Base-by-base conservation (phyloP, 2,329 filamentous ascomycete species). In the Pyrenophora teres region DNA sequence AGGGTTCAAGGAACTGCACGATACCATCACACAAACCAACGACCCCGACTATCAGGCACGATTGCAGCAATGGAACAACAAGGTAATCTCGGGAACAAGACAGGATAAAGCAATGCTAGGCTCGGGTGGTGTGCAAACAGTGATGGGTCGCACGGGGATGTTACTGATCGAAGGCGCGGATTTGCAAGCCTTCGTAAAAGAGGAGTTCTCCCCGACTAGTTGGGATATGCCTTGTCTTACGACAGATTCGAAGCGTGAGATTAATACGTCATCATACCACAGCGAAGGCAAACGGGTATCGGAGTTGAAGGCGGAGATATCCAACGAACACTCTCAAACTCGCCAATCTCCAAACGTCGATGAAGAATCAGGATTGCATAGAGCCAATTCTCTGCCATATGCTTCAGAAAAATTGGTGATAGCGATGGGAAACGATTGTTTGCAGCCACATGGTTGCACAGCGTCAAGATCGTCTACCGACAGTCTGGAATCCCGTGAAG, bases 81-180 rank as follows among this genome's bases (percentile, higher is more conserved):
- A 46, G 4, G 40, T 12, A 7, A 53, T 56, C 36, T 59, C 57
- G 37, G 56, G 46, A 42, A 31, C 50, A 23, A 37, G 7, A 25
- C 36, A 53, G 45, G 56, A 25, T 59, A 60, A 61, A 46, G 56
- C 57, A 42, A 56, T 53, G 31, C 54, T 49, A 23, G 21, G 4
- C 13, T 30, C 13, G 36, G 38, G 23, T 45, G 59, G 30, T 45
- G 63, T 60, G 51, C 74, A 78, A 39, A 67, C 71, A 0, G 75
- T 80, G 12, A 80, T 80, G 78, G 75, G 76, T 13, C 74, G 75
- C 42, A 77, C 75, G 2, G 76, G 77, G 4, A 79, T 80, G 77
- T 66, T 77, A 33, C 65, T 79, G 1, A 70, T 80, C 23, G 78
- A 80, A 57, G 78, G 80, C 50, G 64, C 72, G 12, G 76, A 76